phyloP scores from a whole-genome alignment of 345 rosid species.

The Excoecaria cochinchinensis region DNA sequence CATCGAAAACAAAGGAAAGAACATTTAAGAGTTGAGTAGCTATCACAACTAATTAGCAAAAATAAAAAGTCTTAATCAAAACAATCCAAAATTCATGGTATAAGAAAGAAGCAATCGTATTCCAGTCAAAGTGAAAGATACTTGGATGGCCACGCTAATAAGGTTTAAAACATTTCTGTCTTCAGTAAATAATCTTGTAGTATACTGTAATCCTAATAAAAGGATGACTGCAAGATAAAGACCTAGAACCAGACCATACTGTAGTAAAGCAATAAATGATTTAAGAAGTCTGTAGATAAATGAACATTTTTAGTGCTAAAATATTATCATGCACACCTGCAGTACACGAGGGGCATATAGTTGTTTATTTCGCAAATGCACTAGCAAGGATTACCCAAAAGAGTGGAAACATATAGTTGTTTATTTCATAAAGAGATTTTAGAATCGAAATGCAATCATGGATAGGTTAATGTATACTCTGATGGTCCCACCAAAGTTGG shows the following conservation, averaged over 20 bases:
- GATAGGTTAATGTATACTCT: too few species aligned
- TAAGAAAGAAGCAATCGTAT: not conserved
- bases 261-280: not conserved
- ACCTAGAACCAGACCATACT: slow-evolving; percentile 28
- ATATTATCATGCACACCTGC: slow-evolving; percentile 13
- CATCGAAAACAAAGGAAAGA: slow-evolving; percentile 33
- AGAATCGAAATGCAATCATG: too few species aligned
- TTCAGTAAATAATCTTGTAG: slow-evolving; percentile 19
- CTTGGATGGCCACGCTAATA: slow-evolving; percentile 21
- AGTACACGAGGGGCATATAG: slow-evolving; percentile 19
- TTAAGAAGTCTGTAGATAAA: not conserved
- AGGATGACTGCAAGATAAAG: slow-evolving; percentile 17
- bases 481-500: too few species aligned
- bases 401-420: too few species aligned
- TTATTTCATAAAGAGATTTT: too few species aligned
- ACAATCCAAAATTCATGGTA: not conserved
- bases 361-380: slow-evolving; percentile 30
- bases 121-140: not conserved
- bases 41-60: slow-evolving; percentile 23
- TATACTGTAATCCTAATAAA: slow-evolving; percentile 18
- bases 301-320: too few species aligned
- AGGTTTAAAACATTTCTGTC: slow-evolving; percentile 19
- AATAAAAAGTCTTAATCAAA: not conserved
- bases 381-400: slow-evolving; percentile 24
- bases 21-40: slow-evolving; percentile 31